These are phyloP conservation scores for Neurospora sp. DNA, from an alignment of 495 filamentous ascomycete species.

Conservation along the genomic window DNA sequence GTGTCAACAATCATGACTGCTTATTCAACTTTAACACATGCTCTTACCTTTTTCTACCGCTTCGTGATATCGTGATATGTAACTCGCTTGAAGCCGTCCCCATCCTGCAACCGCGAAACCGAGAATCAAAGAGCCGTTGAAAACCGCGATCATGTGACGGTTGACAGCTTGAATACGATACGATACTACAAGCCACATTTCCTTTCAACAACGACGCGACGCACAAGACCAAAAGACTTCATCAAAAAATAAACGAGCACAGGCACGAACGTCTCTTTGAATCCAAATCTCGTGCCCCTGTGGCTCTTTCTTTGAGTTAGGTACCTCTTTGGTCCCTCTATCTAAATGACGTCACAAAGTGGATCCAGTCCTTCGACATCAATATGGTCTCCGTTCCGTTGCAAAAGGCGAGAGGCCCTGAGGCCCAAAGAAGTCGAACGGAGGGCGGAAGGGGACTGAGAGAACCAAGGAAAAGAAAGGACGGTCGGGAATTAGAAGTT, in stretches of 20 bases:
- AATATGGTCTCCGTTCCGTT: no score
- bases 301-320: not conserved
- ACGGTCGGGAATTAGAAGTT: no score
- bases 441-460: no score
- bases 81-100: not conserved
- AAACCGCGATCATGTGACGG: not conserved
- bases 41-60: not conserved
- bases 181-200: not conserved
- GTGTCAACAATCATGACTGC: not conserved
- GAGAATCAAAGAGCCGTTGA: not conserved
- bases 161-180: not conserved
- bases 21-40: not conserved
- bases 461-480: no score
- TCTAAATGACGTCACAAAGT: not conserved
- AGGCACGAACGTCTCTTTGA: not conserved
- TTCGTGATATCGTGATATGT: not conserved
- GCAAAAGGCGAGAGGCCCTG: no score
- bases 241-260: not conserved
- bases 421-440: no score
- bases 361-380: not conserved
- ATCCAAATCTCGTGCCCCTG: not conserved
- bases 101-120: not conserved
- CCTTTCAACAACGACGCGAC: not conserved
- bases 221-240: not conserved
- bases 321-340: not conserved